These are phyloP conservation scores for Mucor indicus DNA, from an alignment of 371 early-diverging fungal species.

Conservation along the genomic window DNA sequence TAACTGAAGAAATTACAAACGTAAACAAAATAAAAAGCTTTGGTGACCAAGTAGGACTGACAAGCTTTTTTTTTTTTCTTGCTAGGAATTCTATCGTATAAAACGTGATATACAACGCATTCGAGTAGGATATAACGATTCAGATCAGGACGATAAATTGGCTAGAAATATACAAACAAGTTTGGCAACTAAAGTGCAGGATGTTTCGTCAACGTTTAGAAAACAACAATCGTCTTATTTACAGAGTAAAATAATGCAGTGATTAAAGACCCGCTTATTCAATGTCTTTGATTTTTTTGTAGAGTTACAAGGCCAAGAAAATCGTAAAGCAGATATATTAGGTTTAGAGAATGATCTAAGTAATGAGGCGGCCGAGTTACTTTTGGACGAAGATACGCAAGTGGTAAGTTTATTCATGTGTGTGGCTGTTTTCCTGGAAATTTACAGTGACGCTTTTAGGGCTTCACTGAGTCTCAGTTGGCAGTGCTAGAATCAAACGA, in stretches of 20 bases:
- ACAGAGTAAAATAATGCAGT: conserved; percentile 58
- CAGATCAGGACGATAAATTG: conserved; percentile 67
- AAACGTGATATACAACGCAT: conserved; percentile 81
- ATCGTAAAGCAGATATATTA: conserved; percentile 43
- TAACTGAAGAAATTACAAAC: conserved; percentile 80
- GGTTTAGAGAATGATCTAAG: conserved; percentile 38
- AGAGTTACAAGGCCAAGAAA: conserved; percentile 49
- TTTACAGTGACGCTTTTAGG: conserved; percentile 31
- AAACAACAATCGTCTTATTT: conserved; percentile 86
- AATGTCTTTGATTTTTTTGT: conserved; percentile 4
- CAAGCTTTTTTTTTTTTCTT: background rate
- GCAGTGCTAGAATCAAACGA: conserved; percentile 72
- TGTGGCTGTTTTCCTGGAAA: background rate
- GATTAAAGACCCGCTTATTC: conserved; percentile 18
- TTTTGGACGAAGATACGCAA: conserved; percentile 49
- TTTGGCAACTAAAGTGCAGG: conserved; percentile 88
- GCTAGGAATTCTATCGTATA: conserved; percentile 83
- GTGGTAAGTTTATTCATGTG: conserved; percentile 19
- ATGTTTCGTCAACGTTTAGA: conserved; percentile 76
- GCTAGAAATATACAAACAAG: conserved; percentile 86
- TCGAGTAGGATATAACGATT: conserved; percentile 45
- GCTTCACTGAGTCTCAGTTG: conserved; percentile 85
- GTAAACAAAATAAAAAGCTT: conserved; percentile 34
- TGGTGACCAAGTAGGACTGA: background rate
- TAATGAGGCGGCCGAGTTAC: conserved; percentile 42